Evolutionary conservation across 169 alveolate species (phyloP).

Genomic region (Plasmodium fragile): DNA sequence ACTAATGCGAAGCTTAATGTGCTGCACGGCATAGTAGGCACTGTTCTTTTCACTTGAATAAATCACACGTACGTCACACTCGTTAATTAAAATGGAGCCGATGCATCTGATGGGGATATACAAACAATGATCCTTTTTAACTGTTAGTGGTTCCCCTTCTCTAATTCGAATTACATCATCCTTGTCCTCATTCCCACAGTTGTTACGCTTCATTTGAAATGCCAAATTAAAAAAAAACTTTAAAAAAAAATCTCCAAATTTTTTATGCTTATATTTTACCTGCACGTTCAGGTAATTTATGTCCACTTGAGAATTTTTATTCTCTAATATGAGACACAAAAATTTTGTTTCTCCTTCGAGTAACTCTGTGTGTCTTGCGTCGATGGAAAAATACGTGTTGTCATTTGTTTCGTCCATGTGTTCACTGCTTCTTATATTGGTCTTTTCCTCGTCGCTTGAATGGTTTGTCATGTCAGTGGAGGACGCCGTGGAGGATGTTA

Average conservation of each 20-base stretch:
- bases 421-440: background rate
- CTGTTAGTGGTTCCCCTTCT: background rate
- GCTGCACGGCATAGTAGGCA: conserved; percentile 27
- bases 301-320: conserved; percentile 24
- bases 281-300: conserved; percentile 34
- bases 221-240: conserved; percentile 46
- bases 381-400: conserved; percentile 30
- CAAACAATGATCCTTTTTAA: conserved; percentile 16
- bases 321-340: conserved; percentile 47
- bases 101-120: conserved; percentile 64
- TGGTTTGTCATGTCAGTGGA: background rate
- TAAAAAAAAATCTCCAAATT: conserved; percentile 23
- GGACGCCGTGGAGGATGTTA: background rate
- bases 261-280: conserved; percentile 24
- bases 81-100: conserved; percentile 62
- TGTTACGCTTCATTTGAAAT: conserved; percentile 24
- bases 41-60: conserved; percentile 20
- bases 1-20: conserved; percentile 27
- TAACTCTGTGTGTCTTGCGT: conserved; percentile 58
- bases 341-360: conserved; percentile 75
- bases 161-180: background rate
- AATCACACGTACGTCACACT: conserved; percentile 19
- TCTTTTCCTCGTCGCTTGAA: background rate
- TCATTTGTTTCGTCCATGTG: conserved; percentile 11
- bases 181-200: background rate